Base-by-base conservation (phyloP, 805 yeast species). In the Saccharomycopsis sp. region DNA sequence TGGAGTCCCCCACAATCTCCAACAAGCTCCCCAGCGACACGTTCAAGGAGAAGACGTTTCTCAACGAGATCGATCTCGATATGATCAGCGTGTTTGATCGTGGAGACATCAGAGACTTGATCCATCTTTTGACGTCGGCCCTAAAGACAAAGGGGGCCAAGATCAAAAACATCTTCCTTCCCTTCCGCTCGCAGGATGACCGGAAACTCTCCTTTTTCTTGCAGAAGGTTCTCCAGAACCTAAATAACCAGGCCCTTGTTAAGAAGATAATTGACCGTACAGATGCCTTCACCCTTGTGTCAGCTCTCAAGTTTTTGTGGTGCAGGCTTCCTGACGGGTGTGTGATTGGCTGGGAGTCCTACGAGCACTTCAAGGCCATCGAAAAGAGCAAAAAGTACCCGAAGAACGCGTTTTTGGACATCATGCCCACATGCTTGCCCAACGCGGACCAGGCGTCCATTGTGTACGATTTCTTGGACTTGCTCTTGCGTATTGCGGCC, bases 361-460 rank as follows among this genome's bases (percentile, higher is more conserved):
- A 91, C 69, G 74, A 83, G 24, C 81, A 84, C 57, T 91, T 86
- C 68, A 84, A 79, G 63, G 74, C 79, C 21, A 73, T 79, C 53
- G 96, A 90, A 67, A 75, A 75, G 46, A 84, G 83, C 56, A 81
- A 82, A 1, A 80, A 82, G 4, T 88, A 75, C 66, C 91, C 94
- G 0, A 78, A 80, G 63, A 80, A 79, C 61, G 89, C 96, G 0
- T 91, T 91, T 67, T 71, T 88, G 50, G 85, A 85, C 54, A 80
- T 87, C 57, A 87, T 91, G 89, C 97, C 97, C 1, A 83, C 83
- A 61, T 87, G 96, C 70, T 75, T 89, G 21, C 79, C 86, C 1
- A 84, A 94, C 0, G 89, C 94, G 1, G 85, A 92, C 3, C 97
- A 90, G 71, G 96, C 96, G 0, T 85, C 94, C 1, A 89, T 91